Evolutionary conservation across 331 rosid species (phyloP).

Genomic region (Quercus phellos): DNA sequence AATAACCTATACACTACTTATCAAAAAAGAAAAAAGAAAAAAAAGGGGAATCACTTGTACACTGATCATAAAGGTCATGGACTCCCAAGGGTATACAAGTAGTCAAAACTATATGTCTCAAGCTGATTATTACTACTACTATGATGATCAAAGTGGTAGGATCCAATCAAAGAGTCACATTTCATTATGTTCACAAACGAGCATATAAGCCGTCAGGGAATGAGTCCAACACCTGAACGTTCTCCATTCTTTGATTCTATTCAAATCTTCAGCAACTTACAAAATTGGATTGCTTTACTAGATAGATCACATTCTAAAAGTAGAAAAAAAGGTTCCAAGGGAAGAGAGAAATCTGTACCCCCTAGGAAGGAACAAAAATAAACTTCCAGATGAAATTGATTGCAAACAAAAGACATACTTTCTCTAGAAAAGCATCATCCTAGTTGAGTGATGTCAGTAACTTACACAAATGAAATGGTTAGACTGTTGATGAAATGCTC

Average conservation of each 20-base stretch:
- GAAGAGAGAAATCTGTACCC: neutral
- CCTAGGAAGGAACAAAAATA: neutral
- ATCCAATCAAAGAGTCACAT: neutral
- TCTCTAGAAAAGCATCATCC: neutral
- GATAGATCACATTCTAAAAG: neutral
- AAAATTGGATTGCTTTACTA: neutral
- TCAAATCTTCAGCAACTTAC: neutral
- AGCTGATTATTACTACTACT: neutral
- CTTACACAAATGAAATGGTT: neutral
- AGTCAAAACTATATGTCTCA: neutral
- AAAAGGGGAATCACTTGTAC: no score
- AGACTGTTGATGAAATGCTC: slow-evolving; percentile 4
- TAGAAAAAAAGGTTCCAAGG: neutral
- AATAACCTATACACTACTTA: no score
- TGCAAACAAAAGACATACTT: neutral
- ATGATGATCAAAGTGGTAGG: neutral
- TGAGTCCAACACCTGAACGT: neutral
- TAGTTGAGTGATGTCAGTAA: neutral
- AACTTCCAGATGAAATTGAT: neutral
- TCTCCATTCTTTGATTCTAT: neutral
- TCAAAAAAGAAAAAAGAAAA: no score
- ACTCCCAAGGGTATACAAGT: no score
- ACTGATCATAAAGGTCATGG: no score
- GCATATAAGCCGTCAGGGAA: neutral
- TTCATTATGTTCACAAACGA: neutral